Conservation (phyloP, 1,284 basidiomycete genomes). For the Cryptococcus jaspeensis region DNA sequence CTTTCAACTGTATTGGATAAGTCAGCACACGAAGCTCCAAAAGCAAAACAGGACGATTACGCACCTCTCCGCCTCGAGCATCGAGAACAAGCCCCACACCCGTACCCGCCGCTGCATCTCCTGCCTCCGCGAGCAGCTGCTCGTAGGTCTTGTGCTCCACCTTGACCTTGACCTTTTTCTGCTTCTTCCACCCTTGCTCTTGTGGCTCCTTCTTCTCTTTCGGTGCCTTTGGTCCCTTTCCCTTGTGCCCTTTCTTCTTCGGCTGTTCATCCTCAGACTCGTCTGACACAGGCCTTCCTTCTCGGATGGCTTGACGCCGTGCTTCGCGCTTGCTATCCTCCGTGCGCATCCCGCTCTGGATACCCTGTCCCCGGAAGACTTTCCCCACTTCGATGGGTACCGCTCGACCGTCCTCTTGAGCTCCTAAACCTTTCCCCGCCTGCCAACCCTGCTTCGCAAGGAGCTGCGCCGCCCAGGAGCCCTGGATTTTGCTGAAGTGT, state of each 20-base stretch:
- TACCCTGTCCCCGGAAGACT: conserved; percentile 71
- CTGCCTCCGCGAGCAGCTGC: conserved; percentile 82
- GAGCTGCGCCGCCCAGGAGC: conserved; percentile 78
- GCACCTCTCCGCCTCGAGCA: conserved; percentile 83
- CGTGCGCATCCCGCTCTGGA: conserved; percentile 83
- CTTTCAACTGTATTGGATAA: conserved; percentile 61
- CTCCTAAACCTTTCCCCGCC: conserved; percentile 75
- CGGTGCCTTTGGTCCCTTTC: conserved; percentile 2
- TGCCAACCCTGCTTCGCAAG: conserved; percentile 95
- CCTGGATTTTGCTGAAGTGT: conserved; percentile 75
- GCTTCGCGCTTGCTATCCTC: conserved; percentile 84
- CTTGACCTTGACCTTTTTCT: conserved; percentile 77
- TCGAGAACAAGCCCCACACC: conserved; percentile 85
- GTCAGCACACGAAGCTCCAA: not conserved
- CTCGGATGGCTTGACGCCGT: conserved; percentile 27
- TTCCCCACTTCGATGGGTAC: conserved; percentile 76
- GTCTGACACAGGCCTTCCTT: conserved; percentile 67
- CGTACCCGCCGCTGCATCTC: conserved; percentile 53
- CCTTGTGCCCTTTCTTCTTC: conserved; percentile 26
- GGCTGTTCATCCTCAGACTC: conserved; percentile 55
- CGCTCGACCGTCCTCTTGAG: conserved; percentile 76
- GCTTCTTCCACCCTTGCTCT: conserved; percentile 55
- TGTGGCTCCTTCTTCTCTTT: conserved; percentile 13
- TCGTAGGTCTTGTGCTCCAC: conserved; percentile 94
- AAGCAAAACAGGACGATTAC: conserved; percentile 4